Percentiles rank a stretch among this genome's conserved stretches.
Conservation (phyloP, 2,329 filamentous ascomycete species). For the Trichoderma sp. region DNA sequence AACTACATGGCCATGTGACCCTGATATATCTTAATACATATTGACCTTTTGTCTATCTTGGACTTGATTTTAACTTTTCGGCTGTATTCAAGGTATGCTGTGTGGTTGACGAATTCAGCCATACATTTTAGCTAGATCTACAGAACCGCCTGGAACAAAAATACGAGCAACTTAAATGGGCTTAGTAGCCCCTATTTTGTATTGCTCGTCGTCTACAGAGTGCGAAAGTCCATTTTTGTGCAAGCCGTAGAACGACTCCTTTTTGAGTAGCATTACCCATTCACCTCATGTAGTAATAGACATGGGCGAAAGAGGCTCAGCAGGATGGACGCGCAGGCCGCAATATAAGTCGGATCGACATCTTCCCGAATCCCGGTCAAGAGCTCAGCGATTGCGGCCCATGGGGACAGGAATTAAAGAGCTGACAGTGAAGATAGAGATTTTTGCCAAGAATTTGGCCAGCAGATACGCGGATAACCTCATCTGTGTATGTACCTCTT, state of each 20-base stretch:
- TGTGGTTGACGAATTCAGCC: background rate
- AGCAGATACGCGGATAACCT: background rate
- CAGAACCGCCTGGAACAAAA: background rate
- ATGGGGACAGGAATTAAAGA: background rate
- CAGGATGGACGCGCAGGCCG: background rate
- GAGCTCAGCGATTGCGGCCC: background rate
- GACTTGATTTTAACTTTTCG: background rate
- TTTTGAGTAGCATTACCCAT: background rate
- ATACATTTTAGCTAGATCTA: background rate
- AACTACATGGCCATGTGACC: constrained; percentile 33
- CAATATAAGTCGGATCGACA: background rate
- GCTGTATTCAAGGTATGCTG: too few species aligned
- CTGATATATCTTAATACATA: background rate
- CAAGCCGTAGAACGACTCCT: background rate
- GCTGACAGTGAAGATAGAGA: background rate
- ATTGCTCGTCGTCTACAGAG: background rate
- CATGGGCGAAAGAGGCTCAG: background rate
- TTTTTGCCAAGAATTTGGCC: background rate
- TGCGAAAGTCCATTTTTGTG: background rate
- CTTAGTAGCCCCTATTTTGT: background rate
- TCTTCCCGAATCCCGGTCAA: constrained; percentile 20
- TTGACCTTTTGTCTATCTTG: background rate
- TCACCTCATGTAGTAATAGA: background rate
- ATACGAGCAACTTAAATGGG: background rate
- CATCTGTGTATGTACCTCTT: background rate